Evolutionary conservation across 345 rosid species (phyloP), one percentile per base, ranked within the genome.

Genomic region (Reutealis trisperma): DNA sequence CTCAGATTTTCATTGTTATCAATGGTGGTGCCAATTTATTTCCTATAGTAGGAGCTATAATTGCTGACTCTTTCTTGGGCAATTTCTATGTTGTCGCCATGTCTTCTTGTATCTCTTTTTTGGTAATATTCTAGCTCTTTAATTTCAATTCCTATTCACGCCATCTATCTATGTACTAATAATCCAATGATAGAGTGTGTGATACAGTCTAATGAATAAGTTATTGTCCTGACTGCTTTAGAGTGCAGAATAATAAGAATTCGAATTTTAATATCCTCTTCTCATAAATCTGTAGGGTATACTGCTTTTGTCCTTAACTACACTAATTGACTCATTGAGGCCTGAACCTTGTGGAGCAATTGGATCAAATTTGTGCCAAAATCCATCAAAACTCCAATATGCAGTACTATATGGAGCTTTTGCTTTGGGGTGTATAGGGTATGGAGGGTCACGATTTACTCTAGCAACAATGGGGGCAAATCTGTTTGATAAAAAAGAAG

Each of bases 61-160:
- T 86, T 19, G 88, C 92, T 4, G 89, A 90, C 68, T 87, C 91
- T 14, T 67, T 77, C 70, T 58, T 86, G 0, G 88, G 88, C 24
- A 80, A 83, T 79, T 80, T 80, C 66, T 45, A 74, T 0, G 69
- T 88, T 63, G 74, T 85, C 37, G 62, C 76, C 47, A 66, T 55
- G 14, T 85, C 91, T 44, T n/a, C 78, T 67, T 74, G 79, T 30
- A n/a, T 87, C 52, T 85, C 86, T 16, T 63, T 80, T 13, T 3
- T 22, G 49, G 70, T 42, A 41, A 44, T 45, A 3, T 6, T 4
- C 4, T 34, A 4, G 3, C 13, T 16, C 1, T 18, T 30, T 14
- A 13, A 52, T 34, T 18, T 34, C 12, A 32, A 1, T 64, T 15
- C 19, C 19, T 1, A 1, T 27, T 27, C 30, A 27, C 30, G 30